Base-by-base conservation (phyloP, 2,329 filamentous ascomycete genomes). In the Penicillium crustosum region DNA sequence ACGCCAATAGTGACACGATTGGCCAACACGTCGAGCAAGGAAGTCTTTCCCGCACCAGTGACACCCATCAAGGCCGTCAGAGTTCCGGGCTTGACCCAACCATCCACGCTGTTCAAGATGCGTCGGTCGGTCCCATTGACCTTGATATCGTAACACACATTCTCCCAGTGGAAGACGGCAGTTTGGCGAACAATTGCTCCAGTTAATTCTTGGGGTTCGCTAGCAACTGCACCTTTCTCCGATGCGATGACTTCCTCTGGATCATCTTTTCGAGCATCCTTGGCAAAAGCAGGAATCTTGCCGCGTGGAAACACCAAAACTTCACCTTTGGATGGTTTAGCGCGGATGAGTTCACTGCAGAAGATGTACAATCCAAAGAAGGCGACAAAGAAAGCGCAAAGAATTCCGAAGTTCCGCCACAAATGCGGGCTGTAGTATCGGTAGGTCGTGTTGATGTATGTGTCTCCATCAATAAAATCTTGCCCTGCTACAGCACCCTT, bases 11-110 rank as follows among this genome's bases (percentile, higher is more conserved):
- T 92, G 15, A 89, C 89, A 72, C 93, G 88, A 59, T 89, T 89
- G 45, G 93, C 93, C 62, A 97, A 81, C 36, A 90, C 90, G 74
- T 96, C 90, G 29, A 97, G 79, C 27, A 97, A 83, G 0, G 93
- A 96, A 0, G 93, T 97, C 75, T 97, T 97, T 57, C 93, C 93
- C 23, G 93, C 93, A 63, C 93, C 92, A 35, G 89, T 92, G 6
- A 93, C 90, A 77, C 91, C 83, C 92, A 96, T 96, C 5, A 96
- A 81, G 35, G 91, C 92, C 8, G 92, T 96, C 50, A 96, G 73
- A 15, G 91, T 96, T 60, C 93, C 93, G 4, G 93, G 93, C 75
- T 95, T 94, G 59, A 97, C 91, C 90, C 91, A 96, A 33, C 93
- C 93, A 70, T 95, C 89, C 12, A 96, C 90, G 60, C 93, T 81